Percentiles rank a stretch among this genome's conserved stretches.
These are phyloP conservation scores for Penicillium sp. DNA, from an alignment of 2,329 filamentous ascomycete species.

Conservation along the genomic window DNA sequence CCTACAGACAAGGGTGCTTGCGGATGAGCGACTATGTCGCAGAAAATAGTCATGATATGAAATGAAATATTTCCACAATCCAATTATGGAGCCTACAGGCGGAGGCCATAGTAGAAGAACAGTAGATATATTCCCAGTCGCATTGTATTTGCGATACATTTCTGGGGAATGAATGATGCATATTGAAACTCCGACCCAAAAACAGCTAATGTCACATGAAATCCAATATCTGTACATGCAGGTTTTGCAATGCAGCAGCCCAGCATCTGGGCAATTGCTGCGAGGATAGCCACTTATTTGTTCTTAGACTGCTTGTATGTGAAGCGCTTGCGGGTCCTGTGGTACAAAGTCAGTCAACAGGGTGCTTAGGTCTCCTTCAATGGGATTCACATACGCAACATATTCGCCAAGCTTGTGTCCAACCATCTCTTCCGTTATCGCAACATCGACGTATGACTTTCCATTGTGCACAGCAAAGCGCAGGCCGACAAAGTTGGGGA, in stretches of 20 bases:
- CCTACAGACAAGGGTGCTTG: background rate
- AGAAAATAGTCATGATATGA: constrained; percentile 1
- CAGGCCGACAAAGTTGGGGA: constrained; percentile 88
- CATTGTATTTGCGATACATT: no score
- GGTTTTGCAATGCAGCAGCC: constrained; percentile 4
- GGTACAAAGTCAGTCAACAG: background rate
- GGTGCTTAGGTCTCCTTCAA: background rate
- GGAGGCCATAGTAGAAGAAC: no score
- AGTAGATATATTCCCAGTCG: background rate
- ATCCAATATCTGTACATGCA: constrained; percentile 27
- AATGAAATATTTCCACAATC: background rate
- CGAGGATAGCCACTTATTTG: constrained; percentile 48
- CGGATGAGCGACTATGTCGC: background rate
- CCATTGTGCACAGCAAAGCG: constrained; percentile 92
- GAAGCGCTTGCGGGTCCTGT: constrained; percentile 68
- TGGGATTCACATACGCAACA: constrained; percentile 67
- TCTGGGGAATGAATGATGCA: constrained; percentile 7
- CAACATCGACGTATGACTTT: constrained; percentile 79
- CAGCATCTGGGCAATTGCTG: background rate
- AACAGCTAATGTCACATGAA: constrained; percentile 24
- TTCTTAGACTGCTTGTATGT: constrained; percentile 72
- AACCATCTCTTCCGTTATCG: constrained; percentile 93
- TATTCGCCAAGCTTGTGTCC: constrained; percentile 95
- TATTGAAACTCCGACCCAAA: constrained; percentile 26
- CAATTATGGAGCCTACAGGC: background rate